Base-by-base conservation (phyloP, 2,329 filamentous ascomycete species). In the Taxawa tesnikishii region DNA sequence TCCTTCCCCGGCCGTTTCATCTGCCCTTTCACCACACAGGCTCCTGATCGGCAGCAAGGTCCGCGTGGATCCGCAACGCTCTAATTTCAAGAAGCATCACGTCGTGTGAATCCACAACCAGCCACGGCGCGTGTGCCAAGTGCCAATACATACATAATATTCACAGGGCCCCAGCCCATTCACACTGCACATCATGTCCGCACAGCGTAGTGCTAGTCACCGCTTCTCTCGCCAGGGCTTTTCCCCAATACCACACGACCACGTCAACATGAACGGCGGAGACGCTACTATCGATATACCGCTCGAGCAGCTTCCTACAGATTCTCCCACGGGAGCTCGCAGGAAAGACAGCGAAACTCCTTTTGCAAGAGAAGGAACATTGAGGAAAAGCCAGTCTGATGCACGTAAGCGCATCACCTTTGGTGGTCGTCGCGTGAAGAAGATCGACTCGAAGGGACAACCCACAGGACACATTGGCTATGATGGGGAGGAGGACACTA, bases 231-330 rank as follows among this genome's bases (percentile, higher is more conserved):
- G 48, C 29, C 44, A 52, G 24, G 49, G 51, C 38, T 48, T 47
- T 33, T 34, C 39, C 10, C 43, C 44, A 5, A 38, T 48, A n/a
- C 42, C 43, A 17, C 26, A 34, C 24, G 38, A 46, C 19, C 34
- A 45, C 24, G 19, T 26, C 29, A 38, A 34, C 32, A 37, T 39
- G 36, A 60, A 58, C 35, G 58, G 63, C 16, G 61, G 67, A 40
- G 68, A 73, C 44, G 64, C 62, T 26, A 72, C 69, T 15, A 70
- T 70, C 44, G 67, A 76, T 43, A 79, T 79, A 32, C 74, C 74
- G 6, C 59, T 79, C 40, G 64, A 70, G 42, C 63, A 60, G 29
- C 67, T 75, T 25, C 53, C 58, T 24, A 58, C 55, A 25, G 59
- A 45, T 7, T 37, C 45, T 6, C 40, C 63, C 28, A 58, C 55